Conservation (phyloP, 176 grass and related monocot genomes). For the Eragrostis nindensis region DNA sequence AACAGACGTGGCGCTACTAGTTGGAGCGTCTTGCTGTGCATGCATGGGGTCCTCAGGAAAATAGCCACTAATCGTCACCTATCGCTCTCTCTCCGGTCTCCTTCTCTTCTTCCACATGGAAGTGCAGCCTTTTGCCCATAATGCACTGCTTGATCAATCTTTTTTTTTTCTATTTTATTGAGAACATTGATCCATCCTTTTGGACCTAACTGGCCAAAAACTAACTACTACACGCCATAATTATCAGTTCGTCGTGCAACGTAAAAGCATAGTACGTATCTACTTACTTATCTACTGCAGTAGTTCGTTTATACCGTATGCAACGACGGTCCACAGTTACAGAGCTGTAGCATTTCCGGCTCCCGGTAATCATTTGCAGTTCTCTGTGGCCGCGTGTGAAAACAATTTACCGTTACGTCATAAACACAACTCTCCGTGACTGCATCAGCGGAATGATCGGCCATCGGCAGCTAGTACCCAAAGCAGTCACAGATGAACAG, state of each 20-base stretch:
- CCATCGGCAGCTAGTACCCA: neutral
- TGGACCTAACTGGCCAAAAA: slow-evolving; percentile 12
- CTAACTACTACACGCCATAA: neutral
- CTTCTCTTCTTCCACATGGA: slow-evolving; percentile 14
- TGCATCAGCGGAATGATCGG: neutral
- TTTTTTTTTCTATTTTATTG: no score
- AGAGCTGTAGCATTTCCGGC: neutral
- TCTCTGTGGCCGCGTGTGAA: neutral
- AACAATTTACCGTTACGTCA: neutral
- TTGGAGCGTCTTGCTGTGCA: neutral
- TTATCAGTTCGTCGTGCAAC: slow-evolving; percentile 37
- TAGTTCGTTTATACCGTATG: neutral
- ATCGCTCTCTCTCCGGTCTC: no score
- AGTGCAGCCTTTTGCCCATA: slow-evolving; percentile 17
- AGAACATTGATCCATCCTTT: slow-evolving; percentile 26
- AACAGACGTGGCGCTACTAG: neutral
- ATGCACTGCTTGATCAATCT: slow-evolving; percentile 2
- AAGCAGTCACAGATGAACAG: neutral
- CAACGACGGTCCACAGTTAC: neutral
- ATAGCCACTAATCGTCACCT: no score
- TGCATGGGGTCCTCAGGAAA: slow-evolving; percentile 12
- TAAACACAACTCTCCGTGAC: neutral
- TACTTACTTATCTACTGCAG: no score
- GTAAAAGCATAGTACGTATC: slow-evolving; percentile 46
- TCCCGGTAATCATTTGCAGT: neutral